Conservation (phyloP, 306 rosid species). For the Cucumis melo region DNA sequence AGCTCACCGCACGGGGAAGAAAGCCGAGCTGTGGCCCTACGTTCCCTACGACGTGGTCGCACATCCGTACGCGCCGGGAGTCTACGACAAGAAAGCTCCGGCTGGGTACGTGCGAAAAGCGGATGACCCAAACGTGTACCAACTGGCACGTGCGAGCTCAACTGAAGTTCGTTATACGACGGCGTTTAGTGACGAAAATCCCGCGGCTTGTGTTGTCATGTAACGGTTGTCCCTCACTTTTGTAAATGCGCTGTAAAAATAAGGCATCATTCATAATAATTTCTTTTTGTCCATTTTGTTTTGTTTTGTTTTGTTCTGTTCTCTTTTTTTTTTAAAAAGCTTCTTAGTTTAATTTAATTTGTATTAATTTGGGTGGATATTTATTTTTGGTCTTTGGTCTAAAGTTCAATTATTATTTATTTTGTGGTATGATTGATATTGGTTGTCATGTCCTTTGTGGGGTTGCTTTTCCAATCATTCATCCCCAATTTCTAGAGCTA, state of each 20-base stretch:
- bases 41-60: slow-evolving; percentile 33
- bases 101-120: slow-evolving; percentile 40
- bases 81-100: slow-evolving; percentile 39
- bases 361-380: neutral
- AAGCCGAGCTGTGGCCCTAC: slow-evolving; percentile 41
- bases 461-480: neutral
- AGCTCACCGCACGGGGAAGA: slow-evolving; percentile 34
- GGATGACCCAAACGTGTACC: slow-evolving; percentile 15
- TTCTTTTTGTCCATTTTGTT: neutral
- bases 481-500: neutral
- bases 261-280: neutral
- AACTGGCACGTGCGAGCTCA: slow-evolving; percentile 31
- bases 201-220: slow-evolving; percentile 29
- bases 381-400: neutral
- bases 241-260: neutral
- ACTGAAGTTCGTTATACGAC: slow-evolving; percentile 27
- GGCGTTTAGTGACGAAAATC: slow-evolving; percentile 42
- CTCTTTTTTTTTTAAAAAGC: too few species aligned
- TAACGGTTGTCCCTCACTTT: neutral
- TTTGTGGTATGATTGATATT: neutral
- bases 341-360: neutral
- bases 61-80: slow-evolving; percentile 33
- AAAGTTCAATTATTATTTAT: neutral
- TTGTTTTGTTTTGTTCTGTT: neutral
- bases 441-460: neutral